phyloP scores from a whole-genome alignment of 176 grass and related monocot species.

The Saccharum spontaneum region DNA sequence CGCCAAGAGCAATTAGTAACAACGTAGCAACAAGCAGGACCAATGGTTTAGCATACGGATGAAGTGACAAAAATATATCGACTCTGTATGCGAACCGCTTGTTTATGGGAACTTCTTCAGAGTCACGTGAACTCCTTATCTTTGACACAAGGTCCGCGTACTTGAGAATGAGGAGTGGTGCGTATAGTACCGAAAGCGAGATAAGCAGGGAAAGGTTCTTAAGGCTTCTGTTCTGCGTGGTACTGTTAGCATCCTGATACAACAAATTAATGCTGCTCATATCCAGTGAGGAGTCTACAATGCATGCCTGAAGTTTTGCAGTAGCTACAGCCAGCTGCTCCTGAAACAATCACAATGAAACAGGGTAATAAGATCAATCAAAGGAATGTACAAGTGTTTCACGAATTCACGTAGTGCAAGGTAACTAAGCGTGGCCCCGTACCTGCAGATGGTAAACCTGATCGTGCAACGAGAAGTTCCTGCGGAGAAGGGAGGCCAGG shows the following conservation, averaged over 20 bases:
- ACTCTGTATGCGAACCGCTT: constrained; percentile 69
- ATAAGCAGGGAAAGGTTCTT: constrained; percentile 53
- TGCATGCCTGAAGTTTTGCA: constrained; percentile 50
- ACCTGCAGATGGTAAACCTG: constrained; percentile 58
- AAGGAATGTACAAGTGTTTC: not conserved
- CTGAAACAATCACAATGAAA: constrained; percentile 28
- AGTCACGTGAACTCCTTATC: constrained; percentile 37
- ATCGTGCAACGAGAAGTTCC: constrained; percentile 59
- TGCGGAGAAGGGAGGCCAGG: constrained; percentile 52
- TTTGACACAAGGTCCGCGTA: constrained; percentile 47
- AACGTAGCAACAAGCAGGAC: constrained; percentile 70
- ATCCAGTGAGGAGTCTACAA: constrained; percentile 30
- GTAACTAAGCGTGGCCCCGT: not conserved
- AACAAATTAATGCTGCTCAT: not conserved
- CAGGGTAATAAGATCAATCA: not conserved
- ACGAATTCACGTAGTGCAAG: not conserved
- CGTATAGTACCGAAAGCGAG: constrained; percentile 46
- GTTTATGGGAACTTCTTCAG: constrained; percentile 62
- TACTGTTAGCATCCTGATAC: constrained; percentile 15
- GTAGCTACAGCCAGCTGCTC: constrained; percentile 42
- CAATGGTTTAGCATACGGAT: constrained; percentile 71
- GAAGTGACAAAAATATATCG: constrained; percentile 70
- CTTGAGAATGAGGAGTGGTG: constrained; percentile 49
- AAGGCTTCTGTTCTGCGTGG: constrained; percentile 31
- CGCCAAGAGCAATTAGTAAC: constrained; percentile 65